Conservation (phyloP, 148 eudicot species). For the Persicaria maculosa region DNA sequence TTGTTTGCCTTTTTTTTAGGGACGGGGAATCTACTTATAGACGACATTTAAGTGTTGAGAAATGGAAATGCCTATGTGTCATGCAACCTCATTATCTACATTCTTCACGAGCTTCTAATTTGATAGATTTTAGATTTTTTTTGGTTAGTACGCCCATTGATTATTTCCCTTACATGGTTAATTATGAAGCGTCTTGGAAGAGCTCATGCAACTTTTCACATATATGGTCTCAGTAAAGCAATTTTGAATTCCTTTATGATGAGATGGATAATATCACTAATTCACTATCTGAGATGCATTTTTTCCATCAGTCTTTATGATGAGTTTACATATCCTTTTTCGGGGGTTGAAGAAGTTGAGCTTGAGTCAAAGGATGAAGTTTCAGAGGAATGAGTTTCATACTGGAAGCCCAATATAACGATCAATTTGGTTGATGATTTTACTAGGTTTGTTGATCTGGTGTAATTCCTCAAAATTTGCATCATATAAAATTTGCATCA, state of each 20-base stretch:
- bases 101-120: background rate
- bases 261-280: background rate
- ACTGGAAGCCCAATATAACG: slow-evolving; percentile 95
- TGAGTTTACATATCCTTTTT: slow-evolving; percentile 7
- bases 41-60: background rate
- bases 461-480: background rate
- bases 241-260: background rate
- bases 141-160: background rate
- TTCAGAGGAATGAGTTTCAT: slow-evolving; percentile 75
- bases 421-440: slow-evolving; percentile 94
- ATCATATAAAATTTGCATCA: background rate
- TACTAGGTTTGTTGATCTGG: slow-evolving; percentile 39
- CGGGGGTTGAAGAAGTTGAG: slow-evolving; percentile 49
- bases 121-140: background rate
- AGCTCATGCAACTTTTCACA: background rate
- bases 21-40: background rate
- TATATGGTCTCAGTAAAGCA: background rate
- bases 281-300: background rate
- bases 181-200: background rate
- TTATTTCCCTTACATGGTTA: background rate
- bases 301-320: background rate
- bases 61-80: background rate
- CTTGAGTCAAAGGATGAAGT: slow-evolving; percentile 53
- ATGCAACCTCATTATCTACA: background rate
- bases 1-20: background rate